These are phyloP conservation scores for Sutorius australiensis DNA, from an alignment of 768 basidiomycete species.

Conservation along the genomic window DNA sequence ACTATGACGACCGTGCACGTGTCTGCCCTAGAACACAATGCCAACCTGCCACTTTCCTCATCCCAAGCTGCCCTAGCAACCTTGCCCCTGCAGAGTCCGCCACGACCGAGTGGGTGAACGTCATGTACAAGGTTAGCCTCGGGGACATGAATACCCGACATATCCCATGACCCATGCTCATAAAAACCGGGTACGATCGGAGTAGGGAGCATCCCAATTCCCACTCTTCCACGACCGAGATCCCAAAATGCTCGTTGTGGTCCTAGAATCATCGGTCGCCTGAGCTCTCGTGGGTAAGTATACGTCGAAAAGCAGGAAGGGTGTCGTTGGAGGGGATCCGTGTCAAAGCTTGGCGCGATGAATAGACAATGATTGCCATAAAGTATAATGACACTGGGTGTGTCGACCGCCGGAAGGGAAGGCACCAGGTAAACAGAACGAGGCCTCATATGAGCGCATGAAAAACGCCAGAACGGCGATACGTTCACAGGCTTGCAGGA, in stretches of 20 bases:
- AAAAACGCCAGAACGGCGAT: not conserved
- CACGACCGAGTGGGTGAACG: not conserved
- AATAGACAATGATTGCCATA: conserved; percentile 10
- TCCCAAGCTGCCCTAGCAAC: not conserved
- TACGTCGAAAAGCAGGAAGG: conserved; percentile 15
- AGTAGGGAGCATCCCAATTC: not conserved
- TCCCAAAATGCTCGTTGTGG: not conserved
- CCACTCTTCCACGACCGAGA: not conserved
- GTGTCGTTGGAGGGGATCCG: not conserved
- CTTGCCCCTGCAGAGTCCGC: not conserved
- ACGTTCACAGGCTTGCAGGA: not conserved
- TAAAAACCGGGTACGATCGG: not conserved
- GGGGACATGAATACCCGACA: not conserved
- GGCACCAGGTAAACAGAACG: conserved; percentile 10
- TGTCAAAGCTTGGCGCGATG: not conserved
- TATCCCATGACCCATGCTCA: not conserved
- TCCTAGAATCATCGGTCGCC: not conserved
- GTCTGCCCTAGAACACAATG: not conserved
- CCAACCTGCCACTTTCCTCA: not conserved
- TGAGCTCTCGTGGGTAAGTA: not conserved
- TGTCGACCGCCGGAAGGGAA: conserved; percentile 7
- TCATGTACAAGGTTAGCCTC: not conserved
- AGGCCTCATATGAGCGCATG: conserved; percentile 5
- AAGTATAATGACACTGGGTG: conserved; percentile 7
- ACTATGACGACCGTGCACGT: not conserved